Evolutionary conservation across 2,329 filamentous ascomycete genomes (phyloP).

Genomic region (Ascochyta pisi): DNA sequence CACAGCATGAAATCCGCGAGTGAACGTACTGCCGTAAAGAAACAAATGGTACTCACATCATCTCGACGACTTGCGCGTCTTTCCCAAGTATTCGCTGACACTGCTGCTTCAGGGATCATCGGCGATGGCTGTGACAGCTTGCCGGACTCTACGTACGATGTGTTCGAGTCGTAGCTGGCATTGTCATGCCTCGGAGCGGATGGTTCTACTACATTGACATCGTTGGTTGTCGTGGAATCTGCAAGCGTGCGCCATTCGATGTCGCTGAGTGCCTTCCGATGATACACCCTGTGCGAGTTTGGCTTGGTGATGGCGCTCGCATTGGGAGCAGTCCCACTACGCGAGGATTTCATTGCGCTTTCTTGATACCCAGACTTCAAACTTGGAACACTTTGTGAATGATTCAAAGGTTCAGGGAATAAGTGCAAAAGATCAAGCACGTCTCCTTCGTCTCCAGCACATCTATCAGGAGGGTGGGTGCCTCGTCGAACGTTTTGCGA

Average conservation of each 20-base stretch:
- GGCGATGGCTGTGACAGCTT: conserved; percentile 32
- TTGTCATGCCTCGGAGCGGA: conserved; percentile 28
- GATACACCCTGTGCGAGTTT: conserved; percentile 31
- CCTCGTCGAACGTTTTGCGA: conserved; percentile 22
- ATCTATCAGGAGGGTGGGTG: conserved; percentile 12
- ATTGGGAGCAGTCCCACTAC: conserved; percentile 32
- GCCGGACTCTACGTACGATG: conserved; percentile 25
- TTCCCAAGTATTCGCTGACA: conserved; percentile 16
- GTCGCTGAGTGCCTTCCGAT: conserved; percentile 25
- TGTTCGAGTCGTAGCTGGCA: conserved; percentile 28
- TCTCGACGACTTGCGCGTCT: conserved; percentile 25
- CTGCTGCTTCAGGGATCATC: conserved; percentile 30
- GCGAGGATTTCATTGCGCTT: conserved; percentile 37
- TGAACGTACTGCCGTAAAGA: conserved; percentile 25
- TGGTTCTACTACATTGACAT: conserved; percentile 22
- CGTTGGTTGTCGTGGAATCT: conserved; percentile 24
- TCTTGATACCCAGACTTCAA: conserved; percentile 17
- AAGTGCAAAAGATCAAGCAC: conserved; percentile 14
- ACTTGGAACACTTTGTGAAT: conserved; percentile 25
- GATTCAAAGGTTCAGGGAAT: conserved; percentile 23
- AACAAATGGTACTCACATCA: conserved; percentile 42
- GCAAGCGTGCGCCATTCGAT: conserved; percentile 25
- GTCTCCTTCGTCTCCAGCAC: conserved; percentile 14
- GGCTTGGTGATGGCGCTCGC: conserved; percentile 24
- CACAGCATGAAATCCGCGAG: conserved; percentile 23